These are phyloP conservation scores for Hylodesmum podocarpum DNA, from an alignment of 306 rosid genomes.

Conservation along the genomic window DNA sequence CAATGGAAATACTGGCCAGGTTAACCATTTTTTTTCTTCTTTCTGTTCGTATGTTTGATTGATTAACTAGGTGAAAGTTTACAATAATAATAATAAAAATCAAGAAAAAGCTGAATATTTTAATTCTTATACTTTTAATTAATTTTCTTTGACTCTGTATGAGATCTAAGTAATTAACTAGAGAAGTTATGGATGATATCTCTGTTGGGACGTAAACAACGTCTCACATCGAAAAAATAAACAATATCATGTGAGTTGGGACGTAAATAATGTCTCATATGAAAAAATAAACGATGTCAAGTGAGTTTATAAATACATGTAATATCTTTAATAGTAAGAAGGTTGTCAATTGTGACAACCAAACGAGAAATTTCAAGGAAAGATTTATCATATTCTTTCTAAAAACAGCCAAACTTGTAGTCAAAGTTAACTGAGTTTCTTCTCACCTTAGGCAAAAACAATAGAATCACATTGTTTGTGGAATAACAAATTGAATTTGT, in stretches of 20 bases:
- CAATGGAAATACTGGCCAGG: slow-evolving; percentile 92
- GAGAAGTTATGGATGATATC: slow-evolving; percentile 3
- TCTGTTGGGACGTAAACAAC: too few species aligned
- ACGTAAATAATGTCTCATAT: too few species aligned
- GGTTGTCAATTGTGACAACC: too few species aligned
- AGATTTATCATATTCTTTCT: too few species aligned
- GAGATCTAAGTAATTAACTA: slow-evolving; percentile 18
- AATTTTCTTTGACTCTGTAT: slow-evolving; percentile 6
- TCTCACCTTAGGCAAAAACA: slow-evolving; percentile 5
- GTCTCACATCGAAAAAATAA: too few species aligned
- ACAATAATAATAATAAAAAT: neutral
- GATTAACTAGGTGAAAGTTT: neutral
- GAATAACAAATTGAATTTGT: neutral
- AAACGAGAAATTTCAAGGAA: too few species aligned
- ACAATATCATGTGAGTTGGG: too few species aligned
- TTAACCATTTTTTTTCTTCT: neutral
- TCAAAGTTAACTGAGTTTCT: too few species aligned
- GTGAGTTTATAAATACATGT: too few species aligned
- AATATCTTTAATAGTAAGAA: too few species aligned
- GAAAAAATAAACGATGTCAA: too few species aligned
- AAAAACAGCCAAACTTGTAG: too few species aligned
- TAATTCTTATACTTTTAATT: neutral
- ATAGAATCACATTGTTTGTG: neutral
- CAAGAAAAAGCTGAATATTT: neutral
- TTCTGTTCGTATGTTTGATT: slow-evolving; percentile 22